These are phyloP conservation scores for Hippophae tibetana DNA, from an alignment of 306 rosid genomes.

Conservation along the genomic window DNA sequence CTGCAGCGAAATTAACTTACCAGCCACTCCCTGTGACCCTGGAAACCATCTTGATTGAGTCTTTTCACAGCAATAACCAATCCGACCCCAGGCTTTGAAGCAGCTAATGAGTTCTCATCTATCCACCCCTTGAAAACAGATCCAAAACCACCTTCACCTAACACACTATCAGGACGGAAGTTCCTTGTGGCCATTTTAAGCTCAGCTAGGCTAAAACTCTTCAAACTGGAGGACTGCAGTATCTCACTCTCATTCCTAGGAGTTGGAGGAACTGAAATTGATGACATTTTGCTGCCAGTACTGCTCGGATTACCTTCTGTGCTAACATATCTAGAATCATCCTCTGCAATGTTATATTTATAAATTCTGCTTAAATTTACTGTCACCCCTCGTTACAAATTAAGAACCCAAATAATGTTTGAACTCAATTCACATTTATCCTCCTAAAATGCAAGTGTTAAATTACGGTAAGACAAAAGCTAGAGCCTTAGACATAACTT, in stretches of 20 bases:
- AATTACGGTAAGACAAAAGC: background rate
- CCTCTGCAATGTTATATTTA: conserved; percentile 22
- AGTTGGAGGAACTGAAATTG: conserved; percentile 28
- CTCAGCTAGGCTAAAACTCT: conserved; percentile 32
- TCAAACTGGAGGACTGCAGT: conserved; percentile 38
- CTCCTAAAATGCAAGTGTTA: background rate
- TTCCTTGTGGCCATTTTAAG: conserved; percentile 40
- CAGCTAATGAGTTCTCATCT: conserved; percentile 36
- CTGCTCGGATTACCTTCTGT: conserved; percentile 20
- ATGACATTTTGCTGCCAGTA: conserved; percentile 35
- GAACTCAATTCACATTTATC: background rate
- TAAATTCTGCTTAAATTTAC: background rate
- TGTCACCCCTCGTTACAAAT: background rate
- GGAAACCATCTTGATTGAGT: conserved; percentile 39
- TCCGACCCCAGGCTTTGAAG: conserved; percentile 45
- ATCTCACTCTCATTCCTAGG: conserved; percentile 49
- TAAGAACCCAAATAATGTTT: background rate
- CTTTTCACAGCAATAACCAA: conserved; percentile 42
- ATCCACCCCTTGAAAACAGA: conserved; percentile 51
- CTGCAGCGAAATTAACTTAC: conserved; percentile 20
- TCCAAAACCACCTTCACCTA: conserved; percentile 52
- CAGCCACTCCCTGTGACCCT: conserved; percentile 51
- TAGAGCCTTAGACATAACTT: background rate
- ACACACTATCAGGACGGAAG: conserved; percentile 46
- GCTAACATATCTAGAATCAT: conserved; percentile 14